Evolutionary conservation across 768 basidiomycete species (phyloP), one percentile per base, ranked within the genome.

Genomic region (Boletus reticuloceps): DNA sequence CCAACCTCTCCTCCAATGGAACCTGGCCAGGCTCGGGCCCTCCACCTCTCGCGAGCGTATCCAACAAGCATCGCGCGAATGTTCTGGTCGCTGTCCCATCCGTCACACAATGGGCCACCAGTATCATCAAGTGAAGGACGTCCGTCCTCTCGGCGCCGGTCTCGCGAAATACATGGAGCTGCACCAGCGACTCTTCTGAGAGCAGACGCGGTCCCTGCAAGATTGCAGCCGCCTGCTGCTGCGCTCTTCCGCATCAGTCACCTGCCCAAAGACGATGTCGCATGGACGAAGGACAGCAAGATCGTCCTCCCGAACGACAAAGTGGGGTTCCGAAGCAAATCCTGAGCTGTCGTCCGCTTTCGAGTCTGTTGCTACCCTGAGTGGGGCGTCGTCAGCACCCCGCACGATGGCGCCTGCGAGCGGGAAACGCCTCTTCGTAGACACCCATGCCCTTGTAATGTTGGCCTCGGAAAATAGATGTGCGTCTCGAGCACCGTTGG

Each of bases 401-500:
- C 68, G n/a, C 14, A 82, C 58, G 5, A 53, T 66, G 7, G 78
- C 74, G 4, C 74, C 79, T 13, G 80, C 75, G 6, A 85, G 70
- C 2, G 83, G 83, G 55, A 72, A 82, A 32, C 70, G 74, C 31
- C 65, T 68, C 64, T 85, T 85, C 19, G 81, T 64, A 14, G 72
- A 62, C 19, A 68, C 27, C 82, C 82, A 86, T 2, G 79, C 71
- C 29, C 67, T 65, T 1, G 42, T 32, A 34, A 84, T 61, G 54
- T 77, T 81, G 11, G 59, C 59, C 9, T 64, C 52, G n/a, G 66
- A 61, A 55, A 73, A 68, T 34, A 65, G 37, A 68, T 53, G 27
- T 55, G 56, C 46, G 53, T 54, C 63, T 32, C 14, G 71, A 37
- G 36, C 2, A 39, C 54, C 72, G 52, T 32, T 79, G 50, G 39